phyloP scores from a whole-genome alignment of 192 early-diverging fungal genomes.

The Linnemannia zychae region DNA sequence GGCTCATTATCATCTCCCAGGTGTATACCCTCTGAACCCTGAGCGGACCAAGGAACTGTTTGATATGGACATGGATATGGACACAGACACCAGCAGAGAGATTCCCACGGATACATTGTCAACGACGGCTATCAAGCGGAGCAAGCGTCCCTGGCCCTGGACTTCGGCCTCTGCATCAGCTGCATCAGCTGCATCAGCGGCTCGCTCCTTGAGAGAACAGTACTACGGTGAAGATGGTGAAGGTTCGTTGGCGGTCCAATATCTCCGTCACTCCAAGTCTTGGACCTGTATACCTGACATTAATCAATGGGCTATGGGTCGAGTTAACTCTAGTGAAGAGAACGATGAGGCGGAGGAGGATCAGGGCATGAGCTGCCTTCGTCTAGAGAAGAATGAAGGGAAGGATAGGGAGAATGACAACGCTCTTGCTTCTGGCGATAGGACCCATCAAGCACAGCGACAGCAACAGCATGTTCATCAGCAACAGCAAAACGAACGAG shows the following conservation, averaged over 20 bases:
- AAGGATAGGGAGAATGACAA: not conserved
- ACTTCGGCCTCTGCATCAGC: not conserved
- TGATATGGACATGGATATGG: not conserved
- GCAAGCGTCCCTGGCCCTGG: not conserved
- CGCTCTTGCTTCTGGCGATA: not conserved
- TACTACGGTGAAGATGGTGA: not conserved
- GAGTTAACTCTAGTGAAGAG: not conserved
- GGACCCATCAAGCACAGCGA: not conserved
- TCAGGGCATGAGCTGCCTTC: not conserved
- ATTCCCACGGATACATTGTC: not conserved
- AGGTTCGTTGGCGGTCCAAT: not conserved
- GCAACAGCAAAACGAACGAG: not conserved
- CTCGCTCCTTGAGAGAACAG: not conserved
- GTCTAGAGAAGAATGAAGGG: not conserved
- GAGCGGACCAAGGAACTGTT: conserved; percentile 6
- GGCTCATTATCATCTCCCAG: not conserved
- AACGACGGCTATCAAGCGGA: not conserved
- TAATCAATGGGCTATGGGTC: not conserved
- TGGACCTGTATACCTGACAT: not conserved
- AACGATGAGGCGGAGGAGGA: not conserved
- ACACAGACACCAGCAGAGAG: not conserved
- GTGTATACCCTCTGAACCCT: not conserved
- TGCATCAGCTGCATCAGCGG: not conserved
- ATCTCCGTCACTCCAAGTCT: not conserved
- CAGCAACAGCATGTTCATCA: not conserved